Evolutionary conservation across 176 grass and related monocot genomes (phyloP).

Genomic region (Bonia amplexicaulis): DNA sequence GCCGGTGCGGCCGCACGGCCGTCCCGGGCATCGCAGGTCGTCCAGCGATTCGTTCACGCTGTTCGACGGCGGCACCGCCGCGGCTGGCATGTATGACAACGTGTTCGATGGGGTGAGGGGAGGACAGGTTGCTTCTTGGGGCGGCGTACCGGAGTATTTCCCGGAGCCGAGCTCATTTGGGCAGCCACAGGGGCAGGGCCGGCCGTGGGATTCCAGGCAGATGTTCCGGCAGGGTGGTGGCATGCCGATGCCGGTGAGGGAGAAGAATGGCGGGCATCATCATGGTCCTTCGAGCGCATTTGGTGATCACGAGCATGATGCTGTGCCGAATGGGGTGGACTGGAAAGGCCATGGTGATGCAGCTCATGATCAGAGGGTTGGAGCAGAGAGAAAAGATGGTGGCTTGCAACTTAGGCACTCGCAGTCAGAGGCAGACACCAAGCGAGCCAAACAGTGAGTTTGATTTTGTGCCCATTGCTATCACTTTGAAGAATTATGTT

Average conservation of each 20-base stretch:
- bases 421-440: slow-evolving; percentile 61
- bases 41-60: slow-evolving; percentile 83
- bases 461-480: not conserved
- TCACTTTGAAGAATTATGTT: not conserved
- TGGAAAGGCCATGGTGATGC: slow-evolving; percentile 41
- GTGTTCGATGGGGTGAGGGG: slow-evolving; percentile 42
- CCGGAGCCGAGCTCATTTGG: slow-evolving; percentile 43
- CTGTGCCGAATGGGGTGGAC: slow-evolving; percentile 27
- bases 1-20: slow-evolving; percentile 23
- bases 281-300: not conserved
- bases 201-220: slow-evolving; percentile 44
- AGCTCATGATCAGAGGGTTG: slow-evolving; percentile 38
- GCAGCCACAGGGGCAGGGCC: slow-evolving; percentile 36
- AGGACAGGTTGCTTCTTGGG: slow-evolving; percentile 27
- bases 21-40: slow-evolving; percentile 65
- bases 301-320: slow-evolving; percentile 34
- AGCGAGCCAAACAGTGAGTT: slow-evolving; percentile 81
- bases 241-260: slow-evolving; percentile 1
- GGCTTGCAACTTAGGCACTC: slow-evolving; percentile 37
- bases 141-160: slow-evolving; percentile 36
- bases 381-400: slow-evolving; percentile 47
- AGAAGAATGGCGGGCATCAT: slow-evolving; percentile 42
- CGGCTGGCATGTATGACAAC: slow-evolving; percentile 28
- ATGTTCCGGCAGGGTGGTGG: slow-evolving; percentile 38
- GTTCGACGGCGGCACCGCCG: slow-evolving; percentile 38